A percentile compares a stretch with the other conserved stretches of the same genome.
These are phyloP conservation scores for Artomyces pyxidatus DNA, from an alignment of 768 basidiomycete genomes.

Conservation along the genomic window DNA sequence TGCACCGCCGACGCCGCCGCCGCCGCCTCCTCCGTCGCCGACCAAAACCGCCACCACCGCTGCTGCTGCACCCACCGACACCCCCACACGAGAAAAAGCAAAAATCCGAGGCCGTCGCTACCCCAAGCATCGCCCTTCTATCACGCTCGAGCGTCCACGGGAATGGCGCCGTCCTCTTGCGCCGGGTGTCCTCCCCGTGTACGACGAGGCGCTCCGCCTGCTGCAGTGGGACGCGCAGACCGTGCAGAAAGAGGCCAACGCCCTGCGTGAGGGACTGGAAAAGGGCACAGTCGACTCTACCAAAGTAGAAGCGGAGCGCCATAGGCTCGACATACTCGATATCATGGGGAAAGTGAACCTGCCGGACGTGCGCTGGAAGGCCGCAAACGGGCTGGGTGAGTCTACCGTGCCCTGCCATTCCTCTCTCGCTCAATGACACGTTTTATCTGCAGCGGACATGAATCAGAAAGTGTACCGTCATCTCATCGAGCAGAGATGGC, in stretches of 20 bases:
- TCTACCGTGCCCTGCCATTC: slow-evolving; percentile 10
- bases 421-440: background rate
- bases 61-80: background rate
- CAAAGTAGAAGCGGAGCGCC: slow-evolving; percentile 26
- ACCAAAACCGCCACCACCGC: background rate
- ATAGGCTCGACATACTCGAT: slow-evolving; percentile 48
- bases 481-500: slow-evolving; percentile 78
- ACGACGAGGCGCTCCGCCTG: slow-evolving; percentile 75
- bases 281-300: slow-evolving; percentile 12
- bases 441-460: slow-evolving; percentile 46
- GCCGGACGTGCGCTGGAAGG: slow-evolving; percentile 75
- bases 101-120: slow-evolving; percentile 10
- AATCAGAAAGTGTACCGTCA: slow-evolving; percentile 65
- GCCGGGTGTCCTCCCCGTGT: slow-evolving; percentile 61
- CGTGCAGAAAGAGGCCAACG: slow-evolving; percentile 37
- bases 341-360: slow-evolving; percentile 79
- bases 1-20: background rate
- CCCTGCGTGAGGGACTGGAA: slow-evolving; percentile 22
- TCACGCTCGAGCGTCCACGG: slow-evolving; percentile 43
- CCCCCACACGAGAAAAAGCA: background rate
- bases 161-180: slow-evolving; percentile 60
- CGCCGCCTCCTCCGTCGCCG: background rate
- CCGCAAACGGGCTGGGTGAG: slow-evolving; percentile 72
- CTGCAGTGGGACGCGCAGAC: slow-evolving; percentile 53
- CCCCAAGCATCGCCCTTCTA: slow-evolving; percentile 37